Evolutionary conservation across 805 yeast genomes (phyloP), one percentile per base, ranked within the genome.

Genomic region (Zygosaccharomyces rouxii): DNA sequence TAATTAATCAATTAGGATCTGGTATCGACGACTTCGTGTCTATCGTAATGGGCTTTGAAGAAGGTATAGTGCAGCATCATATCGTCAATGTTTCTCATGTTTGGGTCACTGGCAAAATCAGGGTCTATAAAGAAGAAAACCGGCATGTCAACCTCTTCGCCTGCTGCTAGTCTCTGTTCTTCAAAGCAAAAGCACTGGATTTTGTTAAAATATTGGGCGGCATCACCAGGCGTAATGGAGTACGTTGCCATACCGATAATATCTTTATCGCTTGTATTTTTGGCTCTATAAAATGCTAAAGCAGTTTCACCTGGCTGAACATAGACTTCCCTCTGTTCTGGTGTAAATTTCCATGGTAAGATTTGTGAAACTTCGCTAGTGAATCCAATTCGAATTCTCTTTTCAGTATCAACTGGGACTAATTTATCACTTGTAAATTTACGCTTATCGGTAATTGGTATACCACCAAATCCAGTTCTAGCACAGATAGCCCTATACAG

Each of bases 131-230:
- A 90, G 77, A 90, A 94, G 71, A 94, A 94, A 7, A 94, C 88
- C 0, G 99, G 99, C 99, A 94, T 94, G 64, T 94, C 99, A 14
- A 94, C 95, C 64, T 94, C 97, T 69, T 94, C 99, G 7, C 97
- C 97, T 2, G 97, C 96, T 47, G 82, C 77, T 55, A 94, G 73
- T 67, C 87, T 79, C 68, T 94, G 99, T 66, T 94, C 99, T 71
- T 94, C 99, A 63, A 94, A 94, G 64, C 99, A 94, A 71, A 94
- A 94, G 68, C 99, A 94, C 68, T 94, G 99, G 61, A 94, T 94
- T 69, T 94, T 94, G 72, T 89, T 89, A 73, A 94, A 94, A 69
- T 92, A 94, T 4, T 89, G 96, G 0, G 98, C 96, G 5, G 94
- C 96, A 59, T 88, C 92, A 56, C 94, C 97, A 0, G 99, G 99